Conservation (phyloP, 2,329 filamentous ascomycete species). For the Zymoseptoria crescenta region DNA sequence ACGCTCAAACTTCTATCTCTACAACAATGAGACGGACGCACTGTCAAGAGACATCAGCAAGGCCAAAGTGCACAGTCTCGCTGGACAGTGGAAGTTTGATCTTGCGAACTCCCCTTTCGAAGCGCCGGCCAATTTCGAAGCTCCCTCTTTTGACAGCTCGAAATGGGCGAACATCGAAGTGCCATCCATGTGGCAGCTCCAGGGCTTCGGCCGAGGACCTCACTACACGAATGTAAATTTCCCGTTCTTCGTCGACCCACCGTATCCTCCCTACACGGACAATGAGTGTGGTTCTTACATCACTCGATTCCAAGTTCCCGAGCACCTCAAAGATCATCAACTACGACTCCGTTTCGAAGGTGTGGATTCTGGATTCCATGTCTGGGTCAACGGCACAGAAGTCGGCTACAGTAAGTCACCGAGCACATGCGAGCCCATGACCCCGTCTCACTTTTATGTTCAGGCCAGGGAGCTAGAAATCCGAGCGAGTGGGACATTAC, state of each 20-base stretch:
- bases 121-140: slow-evolving; percentile 30
- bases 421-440: no score
- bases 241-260: slow-evolving; percentile 52
- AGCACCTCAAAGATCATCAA: slow-evolving; percentile 41
- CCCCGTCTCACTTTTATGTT: no score
- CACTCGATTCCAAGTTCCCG: slow-evolving; percentile 47
- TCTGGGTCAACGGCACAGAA: slow-evolving; percentile 57
- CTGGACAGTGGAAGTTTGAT: slow-evolving; percentile 35
- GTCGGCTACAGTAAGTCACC: slow-evolving; percentile 50
- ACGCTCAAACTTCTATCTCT: slow-evolving; percentile 51
- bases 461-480: slow-evolving; percentile 55
- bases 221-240: slow-evolving; percentile 63
- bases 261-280: slow-evolving; percentile 49
- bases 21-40: slow-evolving; percentile 43
- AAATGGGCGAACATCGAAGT: slow-evolving; percentile 50
- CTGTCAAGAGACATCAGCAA: slow-evolving; percentile 34
- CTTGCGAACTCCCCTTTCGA: slow-evolving; percentile 31
- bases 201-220: slow-evolving; percentile 55
- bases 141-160: slow-evolving; percentile 29
- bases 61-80: slow-evolving; percentile 25
- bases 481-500: slow-evolving; percentile 63
- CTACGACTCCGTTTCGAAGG: slow-evolving; percentile 62
- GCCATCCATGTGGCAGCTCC: slow-evolving; percentile 55
- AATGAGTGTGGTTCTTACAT: slow-evolving; percentile 60
- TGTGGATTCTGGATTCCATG: slow-evolving; percentile 62